Evolutionary conservation across 371 early-diverging fungal species (phyloP), one percentile per base, ranked within the genome.

Genomic region (Mortierella polycephala): DNA sequence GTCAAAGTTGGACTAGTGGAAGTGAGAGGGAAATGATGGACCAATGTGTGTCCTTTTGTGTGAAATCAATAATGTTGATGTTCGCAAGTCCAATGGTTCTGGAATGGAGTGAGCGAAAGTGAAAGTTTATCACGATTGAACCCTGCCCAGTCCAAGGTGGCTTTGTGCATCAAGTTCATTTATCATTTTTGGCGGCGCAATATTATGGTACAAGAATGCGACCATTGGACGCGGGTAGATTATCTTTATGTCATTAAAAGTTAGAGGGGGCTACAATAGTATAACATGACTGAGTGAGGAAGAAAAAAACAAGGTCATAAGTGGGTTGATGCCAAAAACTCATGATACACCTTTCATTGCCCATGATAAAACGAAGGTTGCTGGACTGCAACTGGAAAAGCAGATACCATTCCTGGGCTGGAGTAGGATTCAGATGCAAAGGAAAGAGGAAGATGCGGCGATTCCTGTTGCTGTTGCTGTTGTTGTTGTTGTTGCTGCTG

Each of bases 401-500:
- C 6, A 10, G 60, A 50, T 11, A 45, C 46, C 12, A 58, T 18
- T 5, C 59, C 59, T 0, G 57, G 8, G 57, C 20, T 45, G 9
- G 59, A 5, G 30, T 47, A 50, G 16, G 60, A 30, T 57, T 55
- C 30, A 49, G 66, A 40, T 53, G 44, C 18, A 41, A 39, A 64
- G 41, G 23, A 12, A 20, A 59, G 64, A 18, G 59, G 20, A 20
- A 68, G 37, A 30, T 68, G 62, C 40, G 61, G 8, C 5, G 47
- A 12, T 30, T 46, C 30, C 47, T 45, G 64, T n/a, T 63, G 64
- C 18, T 45, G 54, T 18, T 63, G 64, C 14, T 62, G 54, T 4
- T 54, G 57, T 4, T 49, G 63, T 16, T 70, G 70, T n/a, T 57
- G 63, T 37, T 66, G 66, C 0, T 50, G 46, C n/a, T 67, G 67